A percentile compares a stretch with the other conserved stretches of the same genome.
Evolutionary conservation across 2,329 filamentous ascomycete genomes (phyloP).

Genomic region (Pleomassaria siparia): DNA sequence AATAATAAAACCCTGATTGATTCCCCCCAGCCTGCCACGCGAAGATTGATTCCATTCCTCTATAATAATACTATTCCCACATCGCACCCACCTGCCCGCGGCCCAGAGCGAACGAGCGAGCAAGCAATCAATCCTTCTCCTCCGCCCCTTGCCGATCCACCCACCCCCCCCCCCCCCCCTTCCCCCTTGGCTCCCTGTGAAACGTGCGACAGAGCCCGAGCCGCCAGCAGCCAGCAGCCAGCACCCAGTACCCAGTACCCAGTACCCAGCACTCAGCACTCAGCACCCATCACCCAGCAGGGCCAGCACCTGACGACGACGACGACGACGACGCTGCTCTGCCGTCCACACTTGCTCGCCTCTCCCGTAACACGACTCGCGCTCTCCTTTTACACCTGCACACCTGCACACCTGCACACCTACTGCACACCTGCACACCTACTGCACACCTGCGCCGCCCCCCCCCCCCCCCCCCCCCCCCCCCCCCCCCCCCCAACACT

Average conservation of each 20-base stretch:
- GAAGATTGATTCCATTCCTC: too few relatives aligned
- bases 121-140: too few relatives aligned
- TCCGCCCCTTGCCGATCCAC: conserved; percentile 19
- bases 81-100: not conserved
- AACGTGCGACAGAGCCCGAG: conserved; percentile 15
- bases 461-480: conserved; percentile 2
- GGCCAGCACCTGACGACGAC: conserved; percentile 8
- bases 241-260: too few relatives aligned
- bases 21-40: too few relatives aligned
- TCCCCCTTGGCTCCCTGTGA: conserved; percentile 12
- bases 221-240: too few relatives aligned
- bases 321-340: too few relatives aligned
- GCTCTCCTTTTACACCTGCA: not conserved
- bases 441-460: conserved; percentile 3
- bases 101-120: conserved; percentile 3
- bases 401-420: too few relatives aligned
- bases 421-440: conserved; percentile 4
- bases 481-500: conserved; percentile 1
- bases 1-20: too few relatives aligned
- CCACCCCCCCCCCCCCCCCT: not conserved
- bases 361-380: not conserved
- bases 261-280: too few relatives aligned
- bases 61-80: too few relatives aligned
- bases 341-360: not conserved
- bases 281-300: too few relatives aligned